Evolutionary conservation across 176 grass and related monocot genomes (phyloP), one percentile per base, ranked within the genome.

Genomic region (Juncus effusus): DNA sequence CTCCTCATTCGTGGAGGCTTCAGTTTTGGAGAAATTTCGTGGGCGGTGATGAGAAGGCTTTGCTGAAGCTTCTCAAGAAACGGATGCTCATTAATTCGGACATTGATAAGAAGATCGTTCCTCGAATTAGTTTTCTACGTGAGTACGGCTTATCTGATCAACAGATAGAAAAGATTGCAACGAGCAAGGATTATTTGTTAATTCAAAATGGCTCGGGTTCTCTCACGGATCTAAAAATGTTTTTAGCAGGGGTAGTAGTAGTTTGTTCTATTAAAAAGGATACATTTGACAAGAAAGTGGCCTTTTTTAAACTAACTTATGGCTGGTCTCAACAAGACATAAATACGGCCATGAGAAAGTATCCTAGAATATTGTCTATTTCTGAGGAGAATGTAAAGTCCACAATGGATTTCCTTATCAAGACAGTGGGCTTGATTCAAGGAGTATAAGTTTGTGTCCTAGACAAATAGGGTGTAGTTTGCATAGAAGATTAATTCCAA

Each of bases 351-450:
- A 16, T 69, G 13, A 68, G 4, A 54, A 68, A 10, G 54, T 68
- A n/a, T 54, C 65, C 65, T 36, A 68, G 3, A 7, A 1, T 68
- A 2, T 11, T 68, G 36, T 6, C 6, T 68, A 16, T 3, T 11
- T 53, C 65, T 36, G 65, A 52, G 14, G 54, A 68, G 7, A 54
- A 1, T 1, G 28, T 68, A 2, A 13, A 54, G 65, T 68, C 49
- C 4, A 68, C 51, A 3, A 68, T 52, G 19, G 49, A 68, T 68
- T 68, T 54, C 14, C 65, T 54, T 54, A 5, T 51, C 37, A 36
- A 51, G 35, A 39, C 1, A 3, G 47, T 2, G 13, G 38, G n/a
- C 40, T 65, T 65, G 13, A 45, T 2, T n/a, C 42, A 6, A 65
- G 63, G 63, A 65, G 63, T 19, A 35, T 65, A 10, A 38, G 3